These are phyloP conservation scores for Bidens hawaiensis DNA, from an alignment of 140 eudicot species.

Conservation along the genomic window DNA sequence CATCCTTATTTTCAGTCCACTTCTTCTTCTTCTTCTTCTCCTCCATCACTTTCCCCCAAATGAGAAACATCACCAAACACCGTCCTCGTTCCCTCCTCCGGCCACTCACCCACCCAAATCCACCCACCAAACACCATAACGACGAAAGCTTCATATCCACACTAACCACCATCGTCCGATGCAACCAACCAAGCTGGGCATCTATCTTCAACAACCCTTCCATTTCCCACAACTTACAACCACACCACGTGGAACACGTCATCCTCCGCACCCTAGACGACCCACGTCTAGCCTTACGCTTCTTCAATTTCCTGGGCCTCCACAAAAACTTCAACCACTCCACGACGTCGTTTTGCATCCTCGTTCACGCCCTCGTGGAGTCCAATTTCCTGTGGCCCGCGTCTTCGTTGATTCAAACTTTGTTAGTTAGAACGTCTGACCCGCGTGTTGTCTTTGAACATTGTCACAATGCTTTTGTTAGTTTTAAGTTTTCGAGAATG, in stretches of 20 bases:
- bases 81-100: conserved; percentile 31
- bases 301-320: conserved; percentile 85
- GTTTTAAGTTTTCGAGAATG: conserved; percentile 19
- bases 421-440: conserved; percentile 31
- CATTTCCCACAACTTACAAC: conserved; percentile 37
- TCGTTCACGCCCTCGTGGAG: conserved; percentile 61
- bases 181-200: conserved; percentile 58
- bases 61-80: conserved; percentile 39
- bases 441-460: conserved; percentile 35
- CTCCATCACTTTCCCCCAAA: conserved; percentile 24
- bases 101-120: conserved; percentile 24
- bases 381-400: conserved; percentile 79
- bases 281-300: conserved; percentile 75
- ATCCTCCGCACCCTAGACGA: conserved; percentile 46
- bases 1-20: too few species aligned
- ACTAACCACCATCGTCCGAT: conserved; percentile 43
- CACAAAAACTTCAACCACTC: conserved; percentile 74
- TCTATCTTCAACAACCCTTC: conserved; percentile 35
- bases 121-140: conserved; percentile 17
- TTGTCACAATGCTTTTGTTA: conserved; percentile 30
- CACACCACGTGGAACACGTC: conserved; percentile 59
- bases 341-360: conserved; percentile 70
- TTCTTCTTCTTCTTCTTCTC: conserved; percentile 2
- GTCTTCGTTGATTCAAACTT: conserved; percentile 66
- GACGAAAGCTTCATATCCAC: conserved; percentile 45